Conservation (phyloP, 2,329 filamentous ascomycete species). For the Sclerotinia sclerotiorum region DNA sequence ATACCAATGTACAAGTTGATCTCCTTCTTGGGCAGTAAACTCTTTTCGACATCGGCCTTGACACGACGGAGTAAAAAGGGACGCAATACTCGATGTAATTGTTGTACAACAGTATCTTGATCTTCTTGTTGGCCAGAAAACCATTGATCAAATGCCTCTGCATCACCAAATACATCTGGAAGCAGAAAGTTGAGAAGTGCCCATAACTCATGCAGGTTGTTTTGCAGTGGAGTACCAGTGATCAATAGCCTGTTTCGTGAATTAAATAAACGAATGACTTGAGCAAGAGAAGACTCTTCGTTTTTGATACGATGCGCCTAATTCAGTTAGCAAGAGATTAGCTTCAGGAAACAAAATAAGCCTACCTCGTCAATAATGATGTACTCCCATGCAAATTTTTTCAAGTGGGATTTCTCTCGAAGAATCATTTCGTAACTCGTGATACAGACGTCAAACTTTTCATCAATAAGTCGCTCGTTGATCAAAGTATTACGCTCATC, state of each 20-base stretch:
- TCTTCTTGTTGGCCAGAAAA: conserved; percentile 89
- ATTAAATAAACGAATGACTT: conserved; percentile 94
- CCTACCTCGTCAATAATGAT: conserved; percentile 91
- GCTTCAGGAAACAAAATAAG: not conserved
- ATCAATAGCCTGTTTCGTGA: conserved; percentile 94
- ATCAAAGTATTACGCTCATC: conserved; percentile 88
- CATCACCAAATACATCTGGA: conserved; percentile 97
- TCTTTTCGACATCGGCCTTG: conserved; percentile 98
- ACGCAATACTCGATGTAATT: conserved; percentile 87
- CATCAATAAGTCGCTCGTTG: conserved; percentile 84
- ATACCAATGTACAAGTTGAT: conserved; percentile 96
- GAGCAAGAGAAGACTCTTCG: conserved; percentile 93
- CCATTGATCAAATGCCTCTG: conserved; percentile 97
- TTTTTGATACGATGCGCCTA: conserved; percentile 95
- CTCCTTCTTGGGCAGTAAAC: conserved; percentile 94
- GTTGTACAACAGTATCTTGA: conserved; percentile 93
- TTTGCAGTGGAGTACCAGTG: conserved; percentile 94
- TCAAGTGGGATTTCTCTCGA: conserved; percentile 88
- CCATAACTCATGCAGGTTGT: conserved; percentile 98
- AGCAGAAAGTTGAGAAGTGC: conserved; percentile 94
- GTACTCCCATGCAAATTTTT: conserved; percentile 99
- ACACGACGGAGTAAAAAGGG: conserved; percentile 94
- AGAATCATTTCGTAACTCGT: conserved; percentile 99
- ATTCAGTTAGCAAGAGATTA: conserved; percentile 24
- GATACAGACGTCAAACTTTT: conserved; percentile 96